Conservation (phyloP, 495 filamentous ascomycete genomes). For the Aspergillus leporis region DNA sequence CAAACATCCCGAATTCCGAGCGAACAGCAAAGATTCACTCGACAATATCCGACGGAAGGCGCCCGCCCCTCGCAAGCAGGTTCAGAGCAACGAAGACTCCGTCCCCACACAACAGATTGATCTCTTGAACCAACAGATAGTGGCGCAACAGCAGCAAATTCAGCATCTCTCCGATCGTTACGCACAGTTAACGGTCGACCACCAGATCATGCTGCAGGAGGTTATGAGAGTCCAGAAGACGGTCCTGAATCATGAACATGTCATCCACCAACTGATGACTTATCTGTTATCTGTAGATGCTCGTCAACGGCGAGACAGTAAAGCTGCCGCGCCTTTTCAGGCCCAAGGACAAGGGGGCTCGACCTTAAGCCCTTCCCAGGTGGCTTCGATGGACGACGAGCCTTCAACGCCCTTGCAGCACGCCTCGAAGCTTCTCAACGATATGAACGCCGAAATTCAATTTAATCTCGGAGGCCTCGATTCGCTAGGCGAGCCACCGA, state of each 20-base stretch:
- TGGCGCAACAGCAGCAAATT: slow-evolving; percentile 89
- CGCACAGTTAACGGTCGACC: slow-evolving; percentile 79
- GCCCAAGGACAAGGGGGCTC: slow-evolving; percentile 33
- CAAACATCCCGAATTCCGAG: slow-evolving; percentile 94
- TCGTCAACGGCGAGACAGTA: slow-evolving; percentile 63
- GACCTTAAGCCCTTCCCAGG: slow-evolving; percentile 43
- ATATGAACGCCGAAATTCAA: slow-evolving; percentile 76
- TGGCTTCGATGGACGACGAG: slow-evolving; percentile 60
- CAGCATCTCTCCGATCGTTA: slow-evolving; percentile 83
- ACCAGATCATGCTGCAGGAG: slow-evolving; percentile 85
- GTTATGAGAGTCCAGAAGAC: slow-evolving; percentile 86
- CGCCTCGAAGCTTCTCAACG: slow-evolving; percentile 82
- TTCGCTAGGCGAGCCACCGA: slow-evolving; percentile 70
- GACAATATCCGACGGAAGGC: slow-evolving; percentile 97
- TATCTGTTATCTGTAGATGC: slow-evolving; percentile 67
- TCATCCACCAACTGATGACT: slow-evolving; percentile 73
- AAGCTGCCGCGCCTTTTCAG: slow-evolving; percentile 49
- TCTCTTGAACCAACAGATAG: slow-evolving; percentile 80
- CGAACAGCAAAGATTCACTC: slow-evolving; percentile 92
- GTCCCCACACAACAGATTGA: slow-evolving; percentile 87
- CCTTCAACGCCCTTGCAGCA: slow-evolving; percentile 82
- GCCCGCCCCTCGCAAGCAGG: slow-evolving; percentile 81
- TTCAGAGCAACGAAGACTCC: slow-evolving; percentile 64
- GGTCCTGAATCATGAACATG: slow-evolving; percentile 77
- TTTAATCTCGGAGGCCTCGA: slow-evolving; percentile 76